These are phyloP conservation scores for Clitocybe nebularis DNA, from an alignment of 1,284 basidiomycete species.

Conservation along the genomic window DNA sequence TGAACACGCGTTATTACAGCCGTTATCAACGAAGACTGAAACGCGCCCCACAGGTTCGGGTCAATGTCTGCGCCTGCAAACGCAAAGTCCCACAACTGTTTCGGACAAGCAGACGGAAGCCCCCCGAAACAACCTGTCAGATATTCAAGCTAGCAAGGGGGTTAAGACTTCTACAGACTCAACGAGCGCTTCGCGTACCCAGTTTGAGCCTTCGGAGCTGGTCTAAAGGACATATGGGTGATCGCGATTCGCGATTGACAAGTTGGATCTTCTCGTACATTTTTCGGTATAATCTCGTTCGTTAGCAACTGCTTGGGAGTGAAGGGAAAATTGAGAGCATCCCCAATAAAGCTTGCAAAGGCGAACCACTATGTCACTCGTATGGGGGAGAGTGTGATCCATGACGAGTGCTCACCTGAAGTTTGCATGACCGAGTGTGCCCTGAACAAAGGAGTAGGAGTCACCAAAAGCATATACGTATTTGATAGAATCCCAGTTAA, in stretches of 20 bases:
- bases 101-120: conserved; percentile 36
- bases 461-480: conserved; percentile 51
- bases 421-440: conserved; percentile 41
- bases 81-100: conserved; percentile 54
- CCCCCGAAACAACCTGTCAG: conserved; percentile 48
- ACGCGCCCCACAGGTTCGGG: no score
- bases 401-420: conserved; percentile 40
- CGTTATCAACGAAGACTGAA: no score
- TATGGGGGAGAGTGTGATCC: background rate
- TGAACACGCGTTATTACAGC: no score
- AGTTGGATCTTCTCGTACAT: conserved; percentile 27
- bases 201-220: conserved; percentile 51
- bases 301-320: conserved; percentile 38
- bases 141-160: conserved; percentile 38
- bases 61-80: conserved; percentile 55
- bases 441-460: conserved; percentile 54
- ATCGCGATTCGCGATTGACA: conserved; percentile 1
- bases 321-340: conserved; percentile 39
- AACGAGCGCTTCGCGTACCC: conserved; percentile 34
- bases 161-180: background rate
- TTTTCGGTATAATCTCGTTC: conserved; percentile 43
- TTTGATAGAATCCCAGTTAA: conserved; percentile 37
- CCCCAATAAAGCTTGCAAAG: conserved; percentile 44
- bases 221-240: conserved; percentile 29
- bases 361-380: background rate